phyloP scores from a whole-genome alignment of 305 asterid species.

The Fraxinus ornus region DNA sequence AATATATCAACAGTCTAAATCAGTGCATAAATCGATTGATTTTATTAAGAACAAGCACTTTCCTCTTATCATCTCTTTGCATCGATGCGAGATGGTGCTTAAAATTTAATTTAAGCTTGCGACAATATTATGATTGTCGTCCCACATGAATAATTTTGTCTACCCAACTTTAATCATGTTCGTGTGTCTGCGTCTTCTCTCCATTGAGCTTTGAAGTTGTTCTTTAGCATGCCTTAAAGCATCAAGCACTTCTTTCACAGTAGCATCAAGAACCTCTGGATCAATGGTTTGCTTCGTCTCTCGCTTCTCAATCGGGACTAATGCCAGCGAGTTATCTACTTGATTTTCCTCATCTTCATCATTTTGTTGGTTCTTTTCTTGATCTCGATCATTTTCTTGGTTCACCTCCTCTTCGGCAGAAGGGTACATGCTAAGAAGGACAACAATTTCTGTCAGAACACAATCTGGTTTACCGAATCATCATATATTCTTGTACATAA shows the following conservation, averaged over 20 bases:
- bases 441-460: background rate
- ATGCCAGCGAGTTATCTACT: slow-evolving; percentile 57
- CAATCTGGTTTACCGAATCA: background rate
- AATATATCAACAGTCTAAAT: background rate
- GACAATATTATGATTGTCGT: background rate
- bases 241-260: slow-evolving; percentile 64
- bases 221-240: slow-evolving; percentile 60
- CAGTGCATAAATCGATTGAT: background rate
- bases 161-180: slow-evolving; percentile 48
- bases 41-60: background rate
- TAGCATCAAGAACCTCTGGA: slow-evolving; percentile 61
- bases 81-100: background rate
- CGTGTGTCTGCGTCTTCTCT: slow-evolving; percentile 29
- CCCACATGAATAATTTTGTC: background rate
- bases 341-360: slow-evolving; percentile 6
- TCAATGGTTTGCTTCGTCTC: slow-evolving; percentile 31
- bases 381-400: slow-evolving; percentile 29
- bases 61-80: background rate
- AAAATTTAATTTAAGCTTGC: background rate
- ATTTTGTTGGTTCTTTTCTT: slow-evolving; percentile 7
- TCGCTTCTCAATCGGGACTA: slow-evolving; percentile 34
- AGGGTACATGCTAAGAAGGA: slow-evolving; percentile 3
- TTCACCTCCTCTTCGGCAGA: slow-evolving; percentile 19
- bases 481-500: background rate
- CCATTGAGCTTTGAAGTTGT: slow-evolving; percentile 58